Conservation (phyloP, 768 basidiomycete species). For the Amanita pallidorosea region DNA sequence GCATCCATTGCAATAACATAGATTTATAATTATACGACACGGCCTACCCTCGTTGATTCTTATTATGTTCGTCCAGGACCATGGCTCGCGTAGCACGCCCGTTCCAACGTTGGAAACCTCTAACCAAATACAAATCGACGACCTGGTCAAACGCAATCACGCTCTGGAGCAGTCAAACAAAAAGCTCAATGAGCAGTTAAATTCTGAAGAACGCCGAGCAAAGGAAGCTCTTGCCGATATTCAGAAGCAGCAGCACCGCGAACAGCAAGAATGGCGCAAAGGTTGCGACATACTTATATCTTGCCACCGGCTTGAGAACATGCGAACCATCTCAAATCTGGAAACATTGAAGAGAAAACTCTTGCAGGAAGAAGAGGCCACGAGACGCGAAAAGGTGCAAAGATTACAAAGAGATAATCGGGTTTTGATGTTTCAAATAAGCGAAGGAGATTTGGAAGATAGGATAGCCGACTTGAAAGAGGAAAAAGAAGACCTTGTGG, state of each 20-base stretch:
- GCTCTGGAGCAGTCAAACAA: slow-evolving; percentile 51
- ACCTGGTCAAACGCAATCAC: slow-evolving; percentile 60
- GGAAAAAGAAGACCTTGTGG: slow-evolving; percentile 20
- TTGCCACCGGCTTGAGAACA: slow-evolving; percentile 56
- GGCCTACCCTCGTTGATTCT: background rate
- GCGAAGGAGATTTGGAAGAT: slow-evolving; percentile 49
- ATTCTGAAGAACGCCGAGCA: slow-evolving; percentile 29
- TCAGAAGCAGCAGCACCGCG: slow-evolving; percentile 38
- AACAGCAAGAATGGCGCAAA: slow-evolving; percentile 48
- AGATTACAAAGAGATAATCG: slow-evolving; percentile 54
- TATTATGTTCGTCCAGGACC: slow-evolving; percentile 12
- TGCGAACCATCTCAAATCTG: slow-evolving; percentile 40
- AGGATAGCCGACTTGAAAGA: slow-evolving; percentile 44
- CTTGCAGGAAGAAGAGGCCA: slow-evolving; percentile 41
- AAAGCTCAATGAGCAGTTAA: slow-evolving; percentile 39
- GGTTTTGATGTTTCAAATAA: slow-evolving; percentile 56
- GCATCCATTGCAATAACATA: background rate
- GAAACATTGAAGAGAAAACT: slow-evolving; percentile 41
- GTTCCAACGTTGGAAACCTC: slow-evolving; percentile 43
- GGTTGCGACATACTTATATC: slow-evolving; percentile 54
- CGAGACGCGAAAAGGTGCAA: slow-evolving; percentile 47
- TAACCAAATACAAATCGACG: slow-evolving; percentile 59
- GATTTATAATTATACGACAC: background rate
- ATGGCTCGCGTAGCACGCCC: slow-evolving; percentile 14
- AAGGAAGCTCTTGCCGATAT: slow-evolving; percentile 30